Conservation (phyloP, 208 protist genomes). For the Balamuthia mandrillaris region DNA sequence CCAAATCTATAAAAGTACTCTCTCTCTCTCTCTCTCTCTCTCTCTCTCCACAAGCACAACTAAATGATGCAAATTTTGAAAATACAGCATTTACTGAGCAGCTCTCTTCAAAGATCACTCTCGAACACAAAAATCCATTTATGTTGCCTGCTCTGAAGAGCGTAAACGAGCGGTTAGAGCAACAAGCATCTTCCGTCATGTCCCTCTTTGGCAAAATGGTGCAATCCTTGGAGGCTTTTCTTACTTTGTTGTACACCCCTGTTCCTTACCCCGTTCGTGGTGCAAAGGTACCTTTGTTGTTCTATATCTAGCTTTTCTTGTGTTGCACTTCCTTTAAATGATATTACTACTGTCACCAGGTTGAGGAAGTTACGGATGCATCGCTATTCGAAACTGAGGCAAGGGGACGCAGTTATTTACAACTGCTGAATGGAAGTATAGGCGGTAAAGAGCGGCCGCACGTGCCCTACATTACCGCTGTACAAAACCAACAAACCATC, state of each 20-base stretch:
- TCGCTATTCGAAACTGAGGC: neutral
- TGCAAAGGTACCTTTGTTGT: neutral
- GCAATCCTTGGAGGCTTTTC: neutral
- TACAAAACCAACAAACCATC: neutral
- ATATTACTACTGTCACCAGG: neutral
- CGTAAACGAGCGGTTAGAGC: constrained; percentile 12
- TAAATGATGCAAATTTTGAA: neutral
- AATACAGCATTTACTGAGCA: neutral
- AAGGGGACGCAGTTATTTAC: neutral
- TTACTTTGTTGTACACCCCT: neutral
- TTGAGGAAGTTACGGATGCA: neutral
- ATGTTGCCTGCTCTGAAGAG: constrained; percentile 6
- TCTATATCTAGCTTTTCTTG: too few species aligned
- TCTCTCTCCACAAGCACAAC: neutral
- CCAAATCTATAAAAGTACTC: neutral
- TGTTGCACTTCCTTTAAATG: neutral
- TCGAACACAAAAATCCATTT: constrained; percentile 13
- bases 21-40: neutral
- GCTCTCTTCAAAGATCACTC: neutral
- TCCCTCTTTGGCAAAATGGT: constrained; percentile 20
- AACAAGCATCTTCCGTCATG: neutral
- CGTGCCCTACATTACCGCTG: neutral
- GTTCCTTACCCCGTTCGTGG: neutral
- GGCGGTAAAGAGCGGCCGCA: too few species aligned
- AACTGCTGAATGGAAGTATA: neutral